These are phyloP conservation scores for Saksenaea vasiformis DNA, from an alignment of 371 early-diverging fungal species.

Conservation along the genomic window DNA sequence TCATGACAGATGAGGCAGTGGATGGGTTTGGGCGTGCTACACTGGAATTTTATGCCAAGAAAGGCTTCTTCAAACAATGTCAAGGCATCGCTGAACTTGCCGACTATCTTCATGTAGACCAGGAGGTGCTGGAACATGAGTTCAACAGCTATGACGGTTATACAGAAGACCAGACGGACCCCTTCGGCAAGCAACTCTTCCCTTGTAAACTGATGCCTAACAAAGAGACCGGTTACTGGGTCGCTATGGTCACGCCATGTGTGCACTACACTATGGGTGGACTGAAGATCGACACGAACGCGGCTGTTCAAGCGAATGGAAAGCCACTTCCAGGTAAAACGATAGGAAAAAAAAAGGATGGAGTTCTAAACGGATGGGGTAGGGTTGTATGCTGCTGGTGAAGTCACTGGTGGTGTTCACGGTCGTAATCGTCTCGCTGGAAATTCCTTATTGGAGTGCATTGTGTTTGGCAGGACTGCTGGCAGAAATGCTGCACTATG, in stretches of 20 bases:
- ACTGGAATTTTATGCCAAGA: slow-evolving; percentile 61
- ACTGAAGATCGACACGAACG: slow-evolving; percentile 61
- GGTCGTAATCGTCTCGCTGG: slow-evolving; percentile 85
- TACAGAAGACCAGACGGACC: slow-evolving; percentile 36
- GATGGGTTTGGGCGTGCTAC: slow-evolving; percentile 56
- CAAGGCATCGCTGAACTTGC: slow-evolving; percentile 56
- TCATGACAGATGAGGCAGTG: slow-evolving; percentile 58
- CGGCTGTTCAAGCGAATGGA: slow-evolving; percentile 18
- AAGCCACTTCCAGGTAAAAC: slow-evolving; percentile 17
- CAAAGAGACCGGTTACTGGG: slow-evolving; percentile 59
- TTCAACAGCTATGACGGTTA: slow-evolving; percentile 62
- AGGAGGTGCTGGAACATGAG: slow-evolving; percentile 44
- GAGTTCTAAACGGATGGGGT: slow-evolving; percentile 15
- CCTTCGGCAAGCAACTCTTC: slow-evolving; percentile 73
- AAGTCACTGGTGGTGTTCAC: slow-evolving; percentile 81
- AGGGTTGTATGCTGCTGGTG: slow-evolving; percentile 81
- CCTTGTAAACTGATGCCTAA: slow-evolving; percentile 50
- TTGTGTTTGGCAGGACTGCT: slow-evolving; percentile 83
- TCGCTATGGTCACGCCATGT: slow-evolving; percentile 74
- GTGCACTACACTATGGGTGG: slow-evolving; percentile 93
- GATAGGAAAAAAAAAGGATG: slow-evolving; percentile 19
- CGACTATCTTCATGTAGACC: slow-evolving; percentile 52
- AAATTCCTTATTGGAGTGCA: slow-evolving; percentile 82
- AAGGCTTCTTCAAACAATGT: slow-evolving; percentile 63
- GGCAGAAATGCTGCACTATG: slow-evolving; percentile 54